Conservation (phyloP, 495 filamentous ascomycete genomes). For the Pyrenula aspistea region DNA sequence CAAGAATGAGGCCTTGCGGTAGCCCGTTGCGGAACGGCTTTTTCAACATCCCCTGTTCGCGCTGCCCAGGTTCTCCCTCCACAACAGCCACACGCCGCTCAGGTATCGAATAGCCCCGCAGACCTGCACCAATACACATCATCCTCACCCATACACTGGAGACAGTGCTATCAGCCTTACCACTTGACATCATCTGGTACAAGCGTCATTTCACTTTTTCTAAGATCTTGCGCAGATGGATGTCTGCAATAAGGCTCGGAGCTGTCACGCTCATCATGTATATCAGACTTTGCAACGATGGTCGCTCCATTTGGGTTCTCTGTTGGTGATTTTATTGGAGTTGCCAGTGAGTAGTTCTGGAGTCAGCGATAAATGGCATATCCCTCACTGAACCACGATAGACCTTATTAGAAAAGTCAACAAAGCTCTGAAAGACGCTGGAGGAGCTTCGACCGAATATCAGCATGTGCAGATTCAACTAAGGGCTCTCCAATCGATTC, state of each 20-base stretch:
- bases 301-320: slow-evolving; percentile 20
- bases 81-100: too few species aligned
- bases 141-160: too few species aligned
- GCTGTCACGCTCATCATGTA: not conserved
- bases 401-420: slow-evolving; percentile 5
- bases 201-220: not conserved
- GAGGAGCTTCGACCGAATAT: slow-evolving; percentile 16
- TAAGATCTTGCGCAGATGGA: not conserved
- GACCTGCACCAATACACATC: too few species aligned
- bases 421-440: slow-evolving; percentile 14
- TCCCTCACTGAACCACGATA: not conserved
- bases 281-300: not conserved
- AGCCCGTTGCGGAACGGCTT: not conserved
- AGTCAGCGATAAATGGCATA: not conserved
- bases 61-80: too few species aligned
- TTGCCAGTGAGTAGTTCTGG: slow-evolving; percentile 9
- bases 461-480: slow-evolving; percentile 14
- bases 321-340: slow-evolving; percentile 18
- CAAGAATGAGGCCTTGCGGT: too few species aligned
- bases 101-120: too few species aligned
- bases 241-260: not conserved
- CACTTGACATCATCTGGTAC: not conserved
- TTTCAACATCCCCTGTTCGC: not conserved
- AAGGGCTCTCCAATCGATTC: slow-evolving; percentile 12
- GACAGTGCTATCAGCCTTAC: not conserved